Evolutionary conservation across 495 filamentous ascomycete species (phyloP).

Genomic region (Podospora pseudopauciseta): DNA sequence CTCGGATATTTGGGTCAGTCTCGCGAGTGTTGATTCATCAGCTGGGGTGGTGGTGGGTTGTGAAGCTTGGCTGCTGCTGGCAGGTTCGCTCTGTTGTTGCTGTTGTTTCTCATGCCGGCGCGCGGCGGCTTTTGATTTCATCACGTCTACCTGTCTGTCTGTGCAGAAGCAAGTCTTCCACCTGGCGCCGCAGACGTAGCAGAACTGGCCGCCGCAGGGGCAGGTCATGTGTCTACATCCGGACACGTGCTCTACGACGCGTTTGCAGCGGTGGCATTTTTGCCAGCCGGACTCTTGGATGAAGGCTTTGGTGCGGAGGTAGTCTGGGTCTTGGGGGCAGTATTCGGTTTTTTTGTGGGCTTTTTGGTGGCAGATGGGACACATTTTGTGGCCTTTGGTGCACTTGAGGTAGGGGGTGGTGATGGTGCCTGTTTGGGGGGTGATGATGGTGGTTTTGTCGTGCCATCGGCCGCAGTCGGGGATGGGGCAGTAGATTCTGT

Average conservation of each 20-base stretch:
- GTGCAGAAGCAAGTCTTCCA: conserved; percentile 36
- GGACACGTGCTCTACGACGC: conserved; percentile 43
- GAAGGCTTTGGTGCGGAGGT: conserved; percentile 25
- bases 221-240: conserved; percentile 56
- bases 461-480: conserved; percentile 34
- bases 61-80: background rate
- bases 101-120: no score
- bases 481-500: conserved; percentile 37
- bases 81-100: background rate
- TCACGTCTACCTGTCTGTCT: background rate
- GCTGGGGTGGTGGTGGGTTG: no score
- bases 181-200: conserved; percentile 45
- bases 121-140: background rate
- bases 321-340: conserved; percentile 37
- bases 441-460: conserved; percentile 2
- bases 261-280: conserved; percentile 39
- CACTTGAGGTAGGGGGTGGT: conserved; percentile 21
- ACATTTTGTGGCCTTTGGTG: conserved; percentile 36
- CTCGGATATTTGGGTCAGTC: background rate
- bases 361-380: conserved; percentile 33
- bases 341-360: conserved; percentile 24
- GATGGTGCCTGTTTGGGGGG: conserved; percentile 17
- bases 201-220: conserved; percentile 48
- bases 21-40: background rate
- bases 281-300: conserved; percentile 45